These are phyloP conservation scores for Talaromyces proteolyticus DNA, from an alignment of 495 filamentous ascomycete species.

Conservation along the genomic window DNA sequence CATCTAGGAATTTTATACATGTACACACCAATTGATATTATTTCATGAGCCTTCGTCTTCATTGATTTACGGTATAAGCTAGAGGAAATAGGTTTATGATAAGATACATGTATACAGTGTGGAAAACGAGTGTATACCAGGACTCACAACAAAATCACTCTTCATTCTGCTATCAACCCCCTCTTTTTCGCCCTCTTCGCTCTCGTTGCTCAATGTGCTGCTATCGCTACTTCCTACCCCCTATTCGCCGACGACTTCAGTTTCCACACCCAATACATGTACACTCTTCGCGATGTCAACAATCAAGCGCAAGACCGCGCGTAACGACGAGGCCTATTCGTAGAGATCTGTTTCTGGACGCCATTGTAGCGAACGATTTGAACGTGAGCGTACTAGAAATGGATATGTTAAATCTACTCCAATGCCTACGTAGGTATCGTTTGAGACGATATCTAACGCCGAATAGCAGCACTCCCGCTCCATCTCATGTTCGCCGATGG, in stretches of 20 bases:
- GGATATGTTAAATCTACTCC: background rate
- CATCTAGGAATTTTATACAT: too few species aligned
- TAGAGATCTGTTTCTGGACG: background rate
- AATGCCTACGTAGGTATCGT: background rate
- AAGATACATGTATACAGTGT: too few species aligned
- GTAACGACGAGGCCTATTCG: background rate
- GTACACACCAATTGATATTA: too few species aligned
- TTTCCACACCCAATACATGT: background rate
- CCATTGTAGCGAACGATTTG: background rate
- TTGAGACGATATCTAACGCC: background rate
- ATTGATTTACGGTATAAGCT: too few species aligned
- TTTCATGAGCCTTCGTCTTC: too few species aligned
- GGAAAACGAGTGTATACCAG: too few species aligned
- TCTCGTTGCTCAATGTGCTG: background rate
- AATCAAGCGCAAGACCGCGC: background rate
- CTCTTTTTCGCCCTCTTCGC: too few species aligned
- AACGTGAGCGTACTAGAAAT: background rate
- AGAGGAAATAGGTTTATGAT: too few species aligned
- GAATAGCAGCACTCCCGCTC: conserved; percentile 24
- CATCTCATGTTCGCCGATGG: conserved; percentile 39
- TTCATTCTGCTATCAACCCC: too few species aligned
- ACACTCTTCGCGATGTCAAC: background rate
- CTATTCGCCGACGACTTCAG: background rate
- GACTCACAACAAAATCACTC: too few species aligned
- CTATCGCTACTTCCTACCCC: background rate